Conservation (phyloP, 441 rosid species). For the Adansonia madagascariensis region DNA sequence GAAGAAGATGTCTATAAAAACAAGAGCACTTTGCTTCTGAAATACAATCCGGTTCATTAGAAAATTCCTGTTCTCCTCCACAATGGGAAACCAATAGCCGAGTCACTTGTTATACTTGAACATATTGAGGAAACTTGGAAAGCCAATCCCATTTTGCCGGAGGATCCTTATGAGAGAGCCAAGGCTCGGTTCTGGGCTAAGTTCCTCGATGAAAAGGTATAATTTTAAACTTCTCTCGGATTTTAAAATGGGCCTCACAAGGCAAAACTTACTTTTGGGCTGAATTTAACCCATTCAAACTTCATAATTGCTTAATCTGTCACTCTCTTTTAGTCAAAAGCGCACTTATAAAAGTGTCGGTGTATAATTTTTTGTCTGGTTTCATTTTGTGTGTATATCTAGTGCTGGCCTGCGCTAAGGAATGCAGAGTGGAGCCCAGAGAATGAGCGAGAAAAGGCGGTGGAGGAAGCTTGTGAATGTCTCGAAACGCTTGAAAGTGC, state of each 20-base stretch:
- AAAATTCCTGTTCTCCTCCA: slow-evolving; percentile 81
- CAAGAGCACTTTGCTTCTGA: slow-evolving; percentile 70
- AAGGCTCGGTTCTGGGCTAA: slow-evolving; percentile 66
- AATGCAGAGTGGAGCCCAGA: slow-evolving; percentile 31
- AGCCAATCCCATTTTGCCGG: slow-evolving; percentile 60
- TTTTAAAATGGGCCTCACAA: not conserved
- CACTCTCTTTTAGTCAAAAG: not conserved
- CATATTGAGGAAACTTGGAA: slow-evolving; percentile 74
- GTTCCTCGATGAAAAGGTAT: slow-evolving; percentile 66
- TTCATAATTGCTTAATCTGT: too few relatives aligned
- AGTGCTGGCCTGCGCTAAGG: slow-evolving; percentile 41
- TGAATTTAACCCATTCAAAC: not conserved
- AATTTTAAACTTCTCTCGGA: not conserved
- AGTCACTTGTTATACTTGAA: slow-evolving; percentile 72
- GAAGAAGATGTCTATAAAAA: slow-evolving; percentile 49
- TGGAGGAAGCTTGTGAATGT: slow-evolving; percentile 49
- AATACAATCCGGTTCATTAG: slow-evolving; percentile 78
- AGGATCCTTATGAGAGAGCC: slow-evolving; percentile 61
- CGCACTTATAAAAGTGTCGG: not conserved
- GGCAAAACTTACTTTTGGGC: not conserved
- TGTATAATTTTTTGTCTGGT: not conserved
- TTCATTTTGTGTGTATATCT: not conserved
- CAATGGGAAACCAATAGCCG: slow-evolving; percentile 56
- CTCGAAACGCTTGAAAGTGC: slow-evolving; percentile 52
- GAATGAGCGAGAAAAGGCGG: slow-evolving; percentile 39